Conservation (phyloP, 169 alveolate species). For the Plasmodium billcollinsi region DNA sequence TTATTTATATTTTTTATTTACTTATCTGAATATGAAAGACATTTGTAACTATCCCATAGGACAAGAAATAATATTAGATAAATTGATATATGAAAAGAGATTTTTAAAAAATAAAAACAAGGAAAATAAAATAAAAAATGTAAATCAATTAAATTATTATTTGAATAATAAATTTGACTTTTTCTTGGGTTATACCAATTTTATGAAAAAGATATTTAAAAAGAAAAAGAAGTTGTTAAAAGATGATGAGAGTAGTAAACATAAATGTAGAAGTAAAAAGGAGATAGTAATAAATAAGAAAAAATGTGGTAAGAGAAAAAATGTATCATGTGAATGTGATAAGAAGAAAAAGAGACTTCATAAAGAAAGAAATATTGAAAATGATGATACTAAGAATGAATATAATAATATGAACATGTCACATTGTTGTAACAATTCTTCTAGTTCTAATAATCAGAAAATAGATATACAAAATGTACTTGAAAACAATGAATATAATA, state of each 20-base stretch:
- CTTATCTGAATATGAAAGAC: too few relatives aligned
- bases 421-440: too few relatives aligned
- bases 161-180: slow-evolving; percentile 41
- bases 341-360: too few relatives aligned
- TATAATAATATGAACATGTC: too few relatives aligned
- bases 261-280: neutral
- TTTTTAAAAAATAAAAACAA: slow-evolving; percentile 30
- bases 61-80: slow-evolving; percentile 53
- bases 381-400: too few relatives aligned
- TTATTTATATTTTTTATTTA: too few relatives aligned
- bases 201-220: slow-evolving; percentile 47
- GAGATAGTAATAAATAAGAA: neutral
- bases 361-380: too few relatives aligned
- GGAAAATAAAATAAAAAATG: slow-evolving; percentile 21
- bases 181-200: slow-evolving; percentile 49
- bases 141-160: slow-evolving; percentile 13
- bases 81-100: slow-evolving; percentile 57
- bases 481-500: too few relatives aligned
- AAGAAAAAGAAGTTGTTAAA: slow-evolving; percentile 22
- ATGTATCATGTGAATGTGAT: too few relatives aligned
- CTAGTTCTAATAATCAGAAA: too few relatives aligned
- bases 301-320: too few relatives aligned
- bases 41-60: slow-evolving; percentile 47
- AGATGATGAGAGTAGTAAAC: neutral
- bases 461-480: too few relatives aligned